phyloP scores from a whole-genome alignment of 1,139 yeast species.

The Yamadazyma atmosphaerica region DNA sequence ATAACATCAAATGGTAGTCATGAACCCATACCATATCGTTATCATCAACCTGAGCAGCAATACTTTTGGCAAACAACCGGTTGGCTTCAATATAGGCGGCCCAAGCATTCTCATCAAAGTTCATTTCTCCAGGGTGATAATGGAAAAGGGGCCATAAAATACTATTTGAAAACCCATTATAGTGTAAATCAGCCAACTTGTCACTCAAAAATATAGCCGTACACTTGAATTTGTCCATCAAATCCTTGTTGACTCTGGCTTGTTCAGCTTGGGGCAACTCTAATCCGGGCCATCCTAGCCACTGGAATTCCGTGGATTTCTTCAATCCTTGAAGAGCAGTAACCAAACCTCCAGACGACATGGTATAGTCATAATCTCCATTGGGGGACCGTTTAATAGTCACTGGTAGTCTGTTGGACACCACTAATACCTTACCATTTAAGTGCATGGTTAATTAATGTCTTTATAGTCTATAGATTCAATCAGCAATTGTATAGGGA shows the following conservation, averaged over 20 bases:
- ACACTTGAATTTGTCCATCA: slow-evolving; percentile 78
- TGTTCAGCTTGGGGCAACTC: slow-evolving; percentile 82
- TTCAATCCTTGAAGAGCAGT: slow-evolving; percentile 93
- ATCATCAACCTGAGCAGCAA: slow-evolving; percentile 71
- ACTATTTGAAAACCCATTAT: slow-evolving; percentile 90
- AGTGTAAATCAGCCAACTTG: slow-evolving; percentile 90
- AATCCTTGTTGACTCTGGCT: slow-evolving; percentile 64
- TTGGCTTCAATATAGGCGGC: slow-evolving; percentile 97
- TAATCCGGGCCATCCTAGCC: slow-evolving; percentile 98
- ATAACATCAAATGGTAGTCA: slow-evolving; percentile 93
- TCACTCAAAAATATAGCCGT: slow-evolving; percentile 88
- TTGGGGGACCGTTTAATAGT: slow-evolving; percentile 69
- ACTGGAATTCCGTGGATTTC: slow-evolving; percentile 81
- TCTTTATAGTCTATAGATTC: background rate
- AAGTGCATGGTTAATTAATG: slow-evolving; percentile 16
- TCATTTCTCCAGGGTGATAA: slow-evolving; percentile 99
- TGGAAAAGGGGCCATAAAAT: slow-evolving; percentile 98
- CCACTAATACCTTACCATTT: slow-evolving; percentile 78
- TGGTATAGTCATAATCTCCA: slow-evolving; percentile 67
- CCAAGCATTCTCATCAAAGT: slow-evolving; percentile 97
- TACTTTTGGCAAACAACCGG: slow-evolving; percentile 71
- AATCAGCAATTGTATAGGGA: too few relatives aligned
- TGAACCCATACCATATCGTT: slow-evolving; percentile 96
- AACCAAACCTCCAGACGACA: slow-evolving; percentile 98
- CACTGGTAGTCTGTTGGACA: slow-evolving; percentile 93